Base-by-base conservation (phyloP, 345 rosid genomes). In the Eutrema yunnanense region DNA sequence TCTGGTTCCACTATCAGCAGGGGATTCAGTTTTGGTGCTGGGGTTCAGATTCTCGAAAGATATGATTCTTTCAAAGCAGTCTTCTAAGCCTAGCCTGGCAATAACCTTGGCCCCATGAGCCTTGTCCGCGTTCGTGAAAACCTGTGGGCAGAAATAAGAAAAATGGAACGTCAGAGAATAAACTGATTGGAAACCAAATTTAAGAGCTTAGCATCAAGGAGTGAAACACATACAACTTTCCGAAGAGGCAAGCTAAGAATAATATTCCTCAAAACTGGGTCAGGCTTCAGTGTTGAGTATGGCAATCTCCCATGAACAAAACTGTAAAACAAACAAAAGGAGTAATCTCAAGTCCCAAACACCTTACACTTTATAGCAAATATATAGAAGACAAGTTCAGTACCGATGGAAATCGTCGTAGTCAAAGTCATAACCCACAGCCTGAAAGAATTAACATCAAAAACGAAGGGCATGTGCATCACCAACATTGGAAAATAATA, bases 291-390 rank as follows among this genome's bases (percentile, higher is more conserved):
- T 73, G 85, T 62, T 47, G 76, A 10, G 50, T 95, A 95, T 2
- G 99, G 99, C 68, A 95, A 78, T 81, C 86, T 87, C 57, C 98
- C 99, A 73, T 95, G 99, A 77, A 95, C 98, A 72, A 78, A 87
- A 69, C 98, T 95, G 90, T 36, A 54, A 61, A 41, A 72, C 41
- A 71, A 1, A 53, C 41, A 71, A 1, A 53, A 12, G 16, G 8
- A 57, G 19, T 8, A 57, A n/a, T 42, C n/a, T 71, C 19, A 56
- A 32, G 26, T 57, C 2, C 42, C 0, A 56, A 56, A 72, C 54
- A 27, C 14, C n/a, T 30, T 16, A 52, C 29, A 27, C 0, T 38
- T 41, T 5, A 2, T n/a, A 43, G 41, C 41, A 77, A 14, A 13
- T 7, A 52, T 8, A 14, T 66, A 59, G 44, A 36, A 55, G 51